A percentile compares a stretch with the other conserved stretches of the same genome.
Evolutionary conservation across 331 rosid genomes (phyloP).

Genomic region (Malus hybrid): DNA sequence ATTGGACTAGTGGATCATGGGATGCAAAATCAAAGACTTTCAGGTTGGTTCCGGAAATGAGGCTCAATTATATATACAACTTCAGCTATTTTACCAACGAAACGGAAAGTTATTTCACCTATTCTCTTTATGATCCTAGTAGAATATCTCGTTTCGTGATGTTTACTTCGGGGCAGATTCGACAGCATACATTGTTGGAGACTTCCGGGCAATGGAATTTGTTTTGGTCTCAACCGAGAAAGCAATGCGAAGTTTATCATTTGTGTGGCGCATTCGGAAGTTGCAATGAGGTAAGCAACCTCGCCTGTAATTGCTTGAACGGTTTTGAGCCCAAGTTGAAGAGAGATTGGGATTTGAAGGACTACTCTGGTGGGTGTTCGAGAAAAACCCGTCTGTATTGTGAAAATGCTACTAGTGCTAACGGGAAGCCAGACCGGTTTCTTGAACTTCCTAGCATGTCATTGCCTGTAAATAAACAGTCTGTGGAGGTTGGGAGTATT

Average conservation of each 20-base stretch:
- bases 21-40: background rate
- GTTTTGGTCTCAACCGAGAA: conserved; percentile 30
- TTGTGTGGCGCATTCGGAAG: conserved; percentile 32
- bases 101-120: background rate
- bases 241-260: conserved; percentile 34
- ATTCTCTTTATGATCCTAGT: background rate
- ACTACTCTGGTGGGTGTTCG: conserved; percentile 28
- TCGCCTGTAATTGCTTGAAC: conserved; percentile 20
- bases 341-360: conserved; percentile 18
- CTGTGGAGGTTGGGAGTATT: background rate
- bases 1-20: conserved; percentile 7
- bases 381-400: conserved; percentile 16
- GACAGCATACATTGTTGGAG: background rate
- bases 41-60: background rate
- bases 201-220: conserved; percentile 5
- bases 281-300: conserved; percentile 14
- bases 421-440: conserved; percentile 18
- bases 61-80: background rate
- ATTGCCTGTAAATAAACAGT: conserved; percentile 8
- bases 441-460: background rate
- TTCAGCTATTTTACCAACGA: background rate
- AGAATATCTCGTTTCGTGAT: background rate
- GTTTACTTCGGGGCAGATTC: conserved; percentile 7
- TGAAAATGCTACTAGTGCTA: background rate
- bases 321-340: conserved; percentile 23